Conservation (phyloP, 2,329 filamentous ascomycete genomes). For the Albifimbria verrucaria region DNA sequence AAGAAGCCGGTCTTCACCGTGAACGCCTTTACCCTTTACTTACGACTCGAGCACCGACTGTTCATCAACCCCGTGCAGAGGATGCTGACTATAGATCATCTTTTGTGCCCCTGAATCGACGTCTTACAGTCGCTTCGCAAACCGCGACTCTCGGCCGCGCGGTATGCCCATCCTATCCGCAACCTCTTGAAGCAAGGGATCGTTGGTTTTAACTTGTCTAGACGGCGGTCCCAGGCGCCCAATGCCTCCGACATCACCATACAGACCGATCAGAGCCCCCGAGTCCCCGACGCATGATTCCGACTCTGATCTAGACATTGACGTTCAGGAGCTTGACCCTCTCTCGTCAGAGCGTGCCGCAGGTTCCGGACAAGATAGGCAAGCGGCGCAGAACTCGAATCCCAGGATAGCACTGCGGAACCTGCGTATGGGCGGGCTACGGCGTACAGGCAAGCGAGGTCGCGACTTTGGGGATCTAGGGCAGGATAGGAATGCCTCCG, state of each 20-base stretch:
- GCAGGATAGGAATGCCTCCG: conserved; percentile 50
- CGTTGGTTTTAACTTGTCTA: conserved; percentile 2
- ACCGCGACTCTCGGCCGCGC: neutral
- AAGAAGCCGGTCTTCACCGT: too few relatives aligned
- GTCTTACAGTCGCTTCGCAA: neutral
- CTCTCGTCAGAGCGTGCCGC: conserved; percentile 34
- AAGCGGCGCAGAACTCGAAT: conserved; percentile 39
- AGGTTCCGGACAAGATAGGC: conserved; percentile 23
- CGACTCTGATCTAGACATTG: conserved; percentile 73
- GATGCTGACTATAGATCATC: neutral
- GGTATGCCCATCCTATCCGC: neutral
- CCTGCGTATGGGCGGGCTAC: conserved; percentile 63
- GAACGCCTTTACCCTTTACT: too few relatives aligned
- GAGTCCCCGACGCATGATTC: conserved; percentile 66
- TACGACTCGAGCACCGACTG: too few relatives aligned
- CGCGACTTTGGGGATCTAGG: conserved; percentile 60
- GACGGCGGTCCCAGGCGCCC: conserved; percentile 31
- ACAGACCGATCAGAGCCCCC: conserved; percentile 57
- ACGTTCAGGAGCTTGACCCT: conserved; percentile 77
- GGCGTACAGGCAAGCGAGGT: conserved; percentile 52
- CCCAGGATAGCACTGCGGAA: conserved; percentile 68
- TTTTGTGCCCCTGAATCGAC: neutral
- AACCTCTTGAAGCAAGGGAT: neutral
- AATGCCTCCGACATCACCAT: conserved; percentile 54
- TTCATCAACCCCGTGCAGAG: too few relatives aligned